Base-by-base conservation (phyloP, 495 filamentous ascomycete species). In the Annulohypoxylon nitens region DNA sequence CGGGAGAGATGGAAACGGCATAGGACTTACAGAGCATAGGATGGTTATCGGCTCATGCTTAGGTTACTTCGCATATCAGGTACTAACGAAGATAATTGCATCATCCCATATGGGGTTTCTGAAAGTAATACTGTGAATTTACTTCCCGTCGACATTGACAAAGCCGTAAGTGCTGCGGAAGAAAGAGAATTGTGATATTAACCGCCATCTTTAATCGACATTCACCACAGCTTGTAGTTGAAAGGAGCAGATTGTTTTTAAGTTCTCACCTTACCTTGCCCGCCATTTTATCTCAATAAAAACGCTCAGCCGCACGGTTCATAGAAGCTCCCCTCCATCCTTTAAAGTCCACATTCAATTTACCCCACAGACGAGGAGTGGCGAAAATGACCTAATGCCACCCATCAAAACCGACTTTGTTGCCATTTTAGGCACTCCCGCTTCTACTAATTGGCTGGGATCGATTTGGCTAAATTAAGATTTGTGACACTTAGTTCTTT, bases 1-100 rank as follows among this genome's bases (percentile, higher is more conserved):
- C 11, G 43, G 53, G 69, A 25, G 37, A 58, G 55, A 63, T 39
- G 59, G 47, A 41, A 43, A 3, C 54, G 30, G 47, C 37, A 25
- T 68, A 68, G 65, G 54, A 45, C 55, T 43, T 47, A 23, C 47
- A 51, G 23, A 33, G 65, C 57, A 43, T 61, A 61, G 65, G 65
- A 68, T 68, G 34, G 58, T 37, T 37, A 53, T 45, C 10, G 37
- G 57, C 65, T 68, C 43, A 53, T 68, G 65, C 65, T 67, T 68
- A 61, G 55, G 55, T 61, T 57, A 57, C 33, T 26, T 61, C 41
- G 65, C 57, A 68, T 61, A 54, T 53, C 18, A 43, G 12, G 39
- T 43, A 14, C 39, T 43, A 14, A 60, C 30, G 64, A 61, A 18
- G 54, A 68, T 47, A 68, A 54, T 45, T 51, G 18, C 45, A 54